phyloP scores from a whole-genome alignment of 208 protist genomes.

The Leishmania braziliensis region DNA sequence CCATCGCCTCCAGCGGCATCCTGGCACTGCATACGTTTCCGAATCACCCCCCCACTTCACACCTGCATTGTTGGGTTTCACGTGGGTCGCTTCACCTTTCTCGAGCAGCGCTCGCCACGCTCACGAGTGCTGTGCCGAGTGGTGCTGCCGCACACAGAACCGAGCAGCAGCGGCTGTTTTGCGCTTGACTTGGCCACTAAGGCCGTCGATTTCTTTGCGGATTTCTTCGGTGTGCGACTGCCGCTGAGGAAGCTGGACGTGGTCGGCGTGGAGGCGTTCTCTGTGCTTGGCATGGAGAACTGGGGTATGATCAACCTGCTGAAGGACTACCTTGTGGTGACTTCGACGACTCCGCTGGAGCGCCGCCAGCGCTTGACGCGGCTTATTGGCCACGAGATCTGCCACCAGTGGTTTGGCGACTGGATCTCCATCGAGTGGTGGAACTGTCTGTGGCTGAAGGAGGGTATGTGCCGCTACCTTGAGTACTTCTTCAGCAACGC shows the following conservation, averaged over 20 bases:
- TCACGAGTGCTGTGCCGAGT: slow-evolving; percentile 63
- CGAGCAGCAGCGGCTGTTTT: slow-evolving; percentile 63
- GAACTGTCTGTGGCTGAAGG: slow-evolving; percentile 96
- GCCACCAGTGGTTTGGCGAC: slow-evolving; percentile 96
- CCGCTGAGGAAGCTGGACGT: slow-evolving; percentile 93
- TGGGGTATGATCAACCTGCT: slow-evolving; percentile 92
- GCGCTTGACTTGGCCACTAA: slow-evolving; percentile 90
- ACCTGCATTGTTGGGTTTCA: slow-evolving; percentile 80
- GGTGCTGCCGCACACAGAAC: slow-evolving; percentile 41
- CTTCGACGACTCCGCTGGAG: slow-evolving; percentile 48
- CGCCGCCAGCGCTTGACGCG: slow-evolving; percentile 83
- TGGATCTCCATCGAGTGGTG: slow-evolving; percentile 95
- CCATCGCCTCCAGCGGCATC: neutral
- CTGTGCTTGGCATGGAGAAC: slow-evolving; percentile 85
- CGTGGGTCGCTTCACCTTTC: slow-evolving; percentile 91
- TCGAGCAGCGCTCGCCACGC: slow-evolving; percentile 59
- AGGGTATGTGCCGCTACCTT: slow-evolving; percentile 96
- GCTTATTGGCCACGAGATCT: slow-evolving; percentile 94
- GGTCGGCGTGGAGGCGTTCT: slow-evolving; percentile 43
- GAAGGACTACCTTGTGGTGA: slow-evolving; percentile 67
- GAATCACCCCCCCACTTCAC: slow-evolving; percentile 49
- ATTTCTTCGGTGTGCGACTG: slow-evolving; percentile 88
- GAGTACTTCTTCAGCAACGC: slow-evolving; percentile 84
- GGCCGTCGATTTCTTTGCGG: slow-evolving; percentile 81
- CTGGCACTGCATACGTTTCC: slow-evolving; percentile 42